Evolutionary conservation across 2,329 filamentous ascomycete genomes (phyloP), one percentile per base, ranked within the genome.

Genomic region (Fusarium papillatum): DNA sequence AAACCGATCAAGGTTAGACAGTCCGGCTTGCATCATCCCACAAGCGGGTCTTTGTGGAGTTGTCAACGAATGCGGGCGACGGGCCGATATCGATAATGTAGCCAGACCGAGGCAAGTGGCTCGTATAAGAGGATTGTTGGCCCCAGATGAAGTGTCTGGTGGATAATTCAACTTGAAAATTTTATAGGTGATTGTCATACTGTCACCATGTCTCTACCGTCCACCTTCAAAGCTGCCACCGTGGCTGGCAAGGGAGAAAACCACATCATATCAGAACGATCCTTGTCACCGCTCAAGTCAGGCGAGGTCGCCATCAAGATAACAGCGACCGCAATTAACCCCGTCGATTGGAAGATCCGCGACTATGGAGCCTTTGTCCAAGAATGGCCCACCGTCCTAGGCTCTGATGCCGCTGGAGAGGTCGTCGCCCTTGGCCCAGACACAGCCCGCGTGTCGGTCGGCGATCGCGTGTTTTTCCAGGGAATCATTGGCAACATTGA

Each of bases 291-390:
- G 19, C 46, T 65, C 16, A 38, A 39, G n/a, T n/a, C 43, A 5
- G 46, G 46, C 62, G 62, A 65, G 36, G 62, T 65, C 29, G 62
- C 62, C 62, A 65, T 65, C 48, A 65, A 65, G 24, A 39, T 65
- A 46, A 65, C 55, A 4, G 79, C 80, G 2, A 80, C 82, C 1
- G 82, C 83, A 11, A 81, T 84, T 55, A 84, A 84, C 82, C 69
- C 79, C 64, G 66, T 83, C 6, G 83, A 84, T 75, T 83, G 82
- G 79, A 84, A 84, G 68, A 76, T 83, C 5, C 81, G 82, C 26
- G 77, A 80, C 69, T 72, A 78, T 26, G 76, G 80, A 4, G 17
- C 75, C 16, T 79, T 82, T 48, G 60, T 79, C 36, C 61, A 68
- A 5, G 50, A 76, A 2, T 78, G 68, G 4, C 76, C 76, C 1